Base-by-base conservation (phyloP, 306 rosid species). In the Prinsepia uniflora region DNA sequence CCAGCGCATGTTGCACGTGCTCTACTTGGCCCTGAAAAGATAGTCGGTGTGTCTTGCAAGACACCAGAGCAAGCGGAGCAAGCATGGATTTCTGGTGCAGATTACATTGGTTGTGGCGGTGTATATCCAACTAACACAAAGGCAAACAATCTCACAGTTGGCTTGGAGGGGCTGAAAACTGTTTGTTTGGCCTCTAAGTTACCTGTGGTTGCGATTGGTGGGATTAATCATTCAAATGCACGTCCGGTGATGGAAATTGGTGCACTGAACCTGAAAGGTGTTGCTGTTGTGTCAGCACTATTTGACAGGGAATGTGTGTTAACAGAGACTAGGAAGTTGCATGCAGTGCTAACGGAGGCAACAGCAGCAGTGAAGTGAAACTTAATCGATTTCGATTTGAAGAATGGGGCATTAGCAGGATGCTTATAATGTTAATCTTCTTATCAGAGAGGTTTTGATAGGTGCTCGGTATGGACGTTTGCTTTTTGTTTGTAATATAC, bases 131-230 rank as follows among this genome's bases (percentile, higher is more conserved):
- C 98, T 5, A 86, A 79, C 34, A 94, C 98, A 15, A 91, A 90
- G 81, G 85, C 59, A 55, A 86, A 87, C 75, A 94, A 94, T 75
- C 81, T 70, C 8, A 86, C 95, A 3, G 72, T 94, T 55, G 98
- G 98, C 19, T 64, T 94, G 79, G 88, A 87, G 6, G 98, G 97
- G 64, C 77, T 91, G 78, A 83, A 43, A 76, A 76, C 78, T 47
- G 87, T 91, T 52, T 89, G 90, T 55, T 63, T 61, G 81, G 86
- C 89, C 58, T 89, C 97, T 49, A 91, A 87, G 69, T 73, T 94
- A 66, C 98, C 97, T 0, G 98, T 89, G 78, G 98, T 94, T 59
- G 98, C 95, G 15, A 94, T 94, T 45, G 98, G 98, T 18, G 96
- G 97, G 49, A 94, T 94, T 19, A 76, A 81, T 66, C 56, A 44